These are phyloP conservation scores for Sporothrix brunneoviolacea DNA, from an alignment of 2,329 filamentous ascomycete genomes.

Conservation along the genomic window DNA sequence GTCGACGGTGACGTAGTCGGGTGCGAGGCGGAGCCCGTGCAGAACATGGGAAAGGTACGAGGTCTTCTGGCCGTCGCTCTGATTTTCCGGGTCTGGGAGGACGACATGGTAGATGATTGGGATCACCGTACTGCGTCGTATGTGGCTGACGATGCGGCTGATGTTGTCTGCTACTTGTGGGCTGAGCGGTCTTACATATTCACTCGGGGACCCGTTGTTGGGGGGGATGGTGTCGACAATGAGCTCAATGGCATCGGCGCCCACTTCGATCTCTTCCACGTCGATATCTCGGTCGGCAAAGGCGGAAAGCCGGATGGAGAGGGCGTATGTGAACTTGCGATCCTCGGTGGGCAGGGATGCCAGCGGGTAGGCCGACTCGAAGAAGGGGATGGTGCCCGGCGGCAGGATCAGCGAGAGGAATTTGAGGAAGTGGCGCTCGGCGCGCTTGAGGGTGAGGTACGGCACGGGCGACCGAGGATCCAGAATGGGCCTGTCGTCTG, in stretches of 20 bases:
- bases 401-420: constrained; percentile 55
- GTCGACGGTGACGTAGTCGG: constrained; percentile 60
- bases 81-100: constrained; percentile 25
- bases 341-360: constrained; percentile 51
- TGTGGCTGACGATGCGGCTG: constrained; percentile 48
- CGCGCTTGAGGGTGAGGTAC: constrained; percentile 51
- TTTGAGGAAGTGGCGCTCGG: constrained; percentile 52
- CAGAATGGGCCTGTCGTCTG: neutral
- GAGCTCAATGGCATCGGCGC: constrained; percentile 52
- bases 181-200: no score
- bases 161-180: constrained; percentile 36
- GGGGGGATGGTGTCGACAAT: constrained; percentile 50
- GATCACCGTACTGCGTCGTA: constrained; percentile 47
- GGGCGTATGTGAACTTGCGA: constrained; percentile 53
- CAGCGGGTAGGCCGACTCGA: constrained; percentile 54
- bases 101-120: constrained; percentile 54
- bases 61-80: constrained; percentile 27
- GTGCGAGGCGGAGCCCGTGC: constrained; percentile 57
- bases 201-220: constrained; percentile 22
- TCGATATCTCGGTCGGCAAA: constrained; percentile 42
- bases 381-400: constrained; percentile 42
- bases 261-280: constrained; percentile 47
- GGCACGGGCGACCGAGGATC: constrained; percentile 32
- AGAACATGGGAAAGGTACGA: constrained; percentile 52
- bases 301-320: constrained; percentile 52